A percentile compares a stretch with the other conserved stretches of the same genome.
Evolutionary conservation across 352 stramenopile genomes (phyloP).

Genomic region (Phytophthora pluvialis): DNA sequence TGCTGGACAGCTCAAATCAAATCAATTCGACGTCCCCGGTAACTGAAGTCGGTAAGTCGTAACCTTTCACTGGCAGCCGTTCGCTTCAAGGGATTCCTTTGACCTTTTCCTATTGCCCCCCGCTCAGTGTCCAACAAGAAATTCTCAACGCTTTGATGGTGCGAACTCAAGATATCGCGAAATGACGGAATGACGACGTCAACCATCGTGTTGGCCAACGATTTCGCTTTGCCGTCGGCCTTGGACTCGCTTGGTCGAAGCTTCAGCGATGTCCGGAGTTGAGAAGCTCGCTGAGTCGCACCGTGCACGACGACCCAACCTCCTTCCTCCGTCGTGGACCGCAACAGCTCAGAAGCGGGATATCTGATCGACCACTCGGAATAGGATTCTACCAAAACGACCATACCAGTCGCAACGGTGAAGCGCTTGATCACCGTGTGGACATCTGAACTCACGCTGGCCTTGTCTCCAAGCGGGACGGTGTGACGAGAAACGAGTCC

Average conservation of each 20-base stretch:
- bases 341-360: neutral
- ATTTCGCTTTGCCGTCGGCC: neutral
- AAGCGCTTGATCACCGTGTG: slow-evolving; percentile 25
- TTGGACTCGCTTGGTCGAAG: slow-evolving; percentile 12
- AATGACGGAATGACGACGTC: slow-evolving; percentile 29
- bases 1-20: no score
- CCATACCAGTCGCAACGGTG: slow-evolving; percentile 4
- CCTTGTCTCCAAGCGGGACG: slow-evolving; percentile 9
- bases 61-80: no score
- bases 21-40: no score
- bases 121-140: neutral
- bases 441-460: slow-evolving; percentile 8
- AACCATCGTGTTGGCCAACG: slow-evolving; percentile 22
- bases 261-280: slow-evolving; percentile 20
- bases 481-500: slow-evolving; percentile 11
- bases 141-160: slow-evolving; percentile 9
- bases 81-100: no score
- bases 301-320: slow-evolving; percentile 18
- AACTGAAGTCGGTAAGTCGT: no score
- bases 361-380: slow-evolving; percentile 28
- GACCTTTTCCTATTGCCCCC: no score
- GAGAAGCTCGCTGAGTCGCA: slow-evolving; percentile 9
- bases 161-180: slow-evolving; percentile 20
- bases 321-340: slow-evolving; percentile 22
- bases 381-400: slow-evolving; percentile 18